phyloP scores from a whole-genome alignment of 2,329 filamentous ascomycete genomes.

The Fusarium xyrophilum region DNA sequence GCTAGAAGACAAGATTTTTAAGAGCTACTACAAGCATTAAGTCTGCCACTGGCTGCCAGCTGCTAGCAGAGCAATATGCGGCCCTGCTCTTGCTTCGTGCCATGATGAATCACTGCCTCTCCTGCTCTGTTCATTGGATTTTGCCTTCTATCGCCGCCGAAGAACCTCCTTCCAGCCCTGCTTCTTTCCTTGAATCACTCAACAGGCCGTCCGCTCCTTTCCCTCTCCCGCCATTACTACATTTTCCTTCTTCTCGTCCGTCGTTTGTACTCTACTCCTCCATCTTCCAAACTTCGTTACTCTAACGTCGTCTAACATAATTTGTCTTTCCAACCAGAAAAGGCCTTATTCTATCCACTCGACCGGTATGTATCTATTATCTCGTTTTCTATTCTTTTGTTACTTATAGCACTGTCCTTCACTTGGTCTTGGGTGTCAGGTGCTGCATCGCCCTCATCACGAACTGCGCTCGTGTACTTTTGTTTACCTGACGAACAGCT shows the following conservation, averaged over 20 bases:
- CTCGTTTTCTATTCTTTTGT: not conserved
- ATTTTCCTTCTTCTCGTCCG: slow-evolving; percentile 17
- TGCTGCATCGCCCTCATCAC: not conserved
- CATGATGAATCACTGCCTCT: slow-evolving; percentile 31
- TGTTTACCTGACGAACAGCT: not conserved
- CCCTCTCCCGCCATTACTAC: slow-evolving; percentile 6
- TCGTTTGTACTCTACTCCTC: slow-evolving; percentile 14
- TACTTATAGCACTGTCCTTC: not conserved
- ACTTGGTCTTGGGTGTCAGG: not conserved
- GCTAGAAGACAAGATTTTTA: not conserved
- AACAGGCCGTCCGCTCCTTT: not conserved
- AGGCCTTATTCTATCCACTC: slow-evolving; percentile 17
- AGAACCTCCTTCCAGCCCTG: not conserved
- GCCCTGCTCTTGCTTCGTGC: not conserved
- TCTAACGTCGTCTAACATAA: slow-evolving; percentile 24
- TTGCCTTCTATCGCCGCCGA: not conserved
- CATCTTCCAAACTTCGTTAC: slow-evolving; percentile 19
- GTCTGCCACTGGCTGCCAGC: slow-evolving; percentile 20
- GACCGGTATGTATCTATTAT: slow-evolving; percentile 13
- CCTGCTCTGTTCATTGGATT: not conserved
- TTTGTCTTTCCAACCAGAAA: slow-evolving; percentile 9
- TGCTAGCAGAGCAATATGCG: slow-evolving; percentile 4
- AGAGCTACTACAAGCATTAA: slow-evolving; percentile 2
- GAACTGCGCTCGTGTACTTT: not conserved
- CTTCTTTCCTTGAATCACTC: slow-evolving; percentile 27